phyloP scores from a whole-genome alignment of 2,329 filamentous ascomycete species.

The Neurospora crassa region DNA sequence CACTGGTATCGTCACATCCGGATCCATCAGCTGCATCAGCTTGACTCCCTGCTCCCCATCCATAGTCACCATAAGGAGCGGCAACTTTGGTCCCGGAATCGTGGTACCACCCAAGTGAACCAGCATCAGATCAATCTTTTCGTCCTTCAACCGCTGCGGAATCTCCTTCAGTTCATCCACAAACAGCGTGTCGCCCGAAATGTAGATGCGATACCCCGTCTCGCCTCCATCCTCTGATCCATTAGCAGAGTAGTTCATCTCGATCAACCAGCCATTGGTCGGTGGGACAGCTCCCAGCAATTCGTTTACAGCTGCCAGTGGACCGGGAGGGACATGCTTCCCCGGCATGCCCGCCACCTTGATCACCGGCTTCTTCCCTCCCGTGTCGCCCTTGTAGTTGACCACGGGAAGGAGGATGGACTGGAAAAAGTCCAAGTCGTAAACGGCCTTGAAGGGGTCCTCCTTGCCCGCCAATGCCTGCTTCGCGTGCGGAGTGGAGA shows the following conservation, averaged over 20 bases:
- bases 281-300: constrained; percentile 42
- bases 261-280: constrained; percentile 58
- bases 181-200: constrained; percentile 56
- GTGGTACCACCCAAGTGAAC: constrained; percentile 58
- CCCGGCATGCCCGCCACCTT: constrained; percentile 55
- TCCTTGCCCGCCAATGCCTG: constrained; percentile 34
- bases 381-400: constrained; percentile 2
- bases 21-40: constrained; percentile 48
- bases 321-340: constrained; percentile 45
- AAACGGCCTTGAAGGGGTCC: constrained; percentile 45
- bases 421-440: constrained; percentile 47
- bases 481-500: constrained; percentile 54
- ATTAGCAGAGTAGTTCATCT: constrained; percentile 39
- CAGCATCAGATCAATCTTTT: constrained; percentile 56
- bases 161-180: constrained; percentile 54
- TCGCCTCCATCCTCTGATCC: constrained; percentile 24
- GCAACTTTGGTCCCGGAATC: constrained; percentile 48
- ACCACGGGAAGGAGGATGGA: constrained; percentile 32
- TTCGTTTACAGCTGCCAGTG: constrained; percentile 29
- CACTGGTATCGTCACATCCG: constrained; percentile 53
- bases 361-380: constrained; percentile 31
- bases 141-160: constrained; percentile 39
- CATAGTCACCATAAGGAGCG: constrained; percentile 60
- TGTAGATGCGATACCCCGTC: constrained; percentile 51
- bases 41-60: constrained; percentile 53